Base-by-base conservation (phyloP, 768 basidiomycete genomes). In the Tremella yokohamensis region DNA sequence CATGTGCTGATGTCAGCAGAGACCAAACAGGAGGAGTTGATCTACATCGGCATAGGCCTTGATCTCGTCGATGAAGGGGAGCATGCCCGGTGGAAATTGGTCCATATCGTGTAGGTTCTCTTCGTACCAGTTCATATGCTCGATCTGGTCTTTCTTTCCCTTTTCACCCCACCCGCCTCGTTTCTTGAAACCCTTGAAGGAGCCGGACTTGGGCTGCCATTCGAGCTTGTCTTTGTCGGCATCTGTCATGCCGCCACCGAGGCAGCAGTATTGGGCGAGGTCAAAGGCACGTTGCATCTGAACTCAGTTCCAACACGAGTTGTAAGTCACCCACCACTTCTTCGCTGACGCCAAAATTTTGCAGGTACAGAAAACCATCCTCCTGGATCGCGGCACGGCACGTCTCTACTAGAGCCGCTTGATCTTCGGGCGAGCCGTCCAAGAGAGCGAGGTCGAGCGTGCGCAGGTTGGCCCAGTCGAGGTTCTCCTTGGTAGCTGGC, bases 51-150 rank as follows among this genome's bases (percentile, higher is more conserved):
- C 25, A 38, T 63, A 66, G 0, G 65, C 65, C 42, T 55, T 34
- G 38, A 66, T 63, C 65, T 66, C 65, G 50, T 66, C 65, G 59
- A 63, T 60, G 51, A 66, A 63, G n/a, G 65, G 65, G 12, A 25
- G 59, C 47, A 66, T 49, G 29, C 65, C 63, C 20, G 29, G 24
- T 2, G 65, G 65, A 11, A 66, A 40, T 13, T 39, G 26, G 26
- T 56, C 26, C 24, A 38, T 18, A 25, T 63, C 39, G 15, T 54
- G 40, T 58, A 58, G 63, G 49, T 66, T 44, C 16, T 49, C 40
- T 13, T 29, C 39, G 50, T 66, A 66, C 62, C 62, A 66, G 56
- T 66, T 66, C 58, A 66, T 63, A 24, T 66, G 65, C 49, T 54
- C 53, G 45, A 66, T 66, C 2, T 62, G 62, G 40, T 66, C 65